These are phyloP conservation scores for Rhizopus sp. DNA, from an alignment of 371 early-diverging fungal genomes.

Conservation along the genomic window DNA sequence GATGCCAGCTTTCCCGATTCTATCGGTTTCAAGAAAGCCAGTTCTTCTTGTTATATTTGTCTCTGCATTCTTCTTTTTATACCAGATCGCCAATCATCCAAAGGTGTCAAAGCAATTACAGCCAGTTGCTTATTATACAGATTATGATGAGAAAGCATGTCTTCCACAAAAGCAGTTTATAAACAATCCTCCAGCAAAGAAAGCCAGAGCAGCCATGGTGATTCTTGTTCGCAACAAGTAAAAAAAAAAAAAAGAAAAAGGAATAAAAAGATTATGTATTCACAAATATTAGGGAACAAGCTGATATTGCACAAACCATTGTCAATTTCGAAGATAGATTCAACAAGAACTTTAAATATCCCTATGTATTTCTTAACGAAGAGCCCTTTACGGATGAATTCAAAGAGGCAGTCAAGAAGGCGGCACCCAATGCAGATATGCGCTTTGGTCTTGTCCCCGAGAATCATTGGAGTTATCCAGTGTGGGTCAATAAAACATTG, in stretches of 20 bases:
- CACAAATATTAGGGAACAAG: conserved; percentile 33
- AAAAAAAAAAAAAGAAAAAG: conserved; percentile 6
- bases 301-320: conserved; percentile 42
- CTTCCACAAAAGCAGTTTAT: conserved; percentile 42
- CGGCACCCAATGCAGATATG: conserved; percentile 57
- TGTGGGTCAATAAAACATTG: conserved; percentile 61
- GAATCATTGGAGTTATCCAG: conserved; percentile 77
- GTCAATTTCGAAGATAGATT: conserved; percentile 48
- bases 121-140: conserved; percentile 46
- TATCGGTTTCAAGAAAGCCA: conserved; percentile 38
- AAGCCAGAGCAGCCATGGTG: conserved; percentile 54
- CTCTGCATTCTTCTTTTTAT: conserved; percentile 36
- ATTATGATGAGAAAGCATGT: conserved; percentile 50
- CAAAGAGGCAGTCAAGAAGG: conserved; percentile 35
- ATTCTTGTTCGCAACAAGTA: conserved; percentile 53
- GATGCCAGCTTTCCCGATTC: conserved; percentile 13
- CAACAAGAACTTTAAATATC: conserved; percentile 53
- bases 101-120: conserved; percentile 41
- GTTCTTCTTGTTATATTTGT: conserved; percentile 33
- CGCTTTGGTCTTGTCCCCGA: conserved; percentile 72
- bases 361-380: conserved; percentile 52
- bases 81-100: conserved; percentile 50
- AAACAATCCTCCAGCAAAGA: conserved; percentile 38
- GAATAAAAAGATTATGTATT: background rate
- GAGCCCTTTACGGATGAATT: conserved; percentile 51